Evolutionary conservation across 2,329 filamentous ascomycete species (phyloP).

Genomic region (Colletotrichum phormii): DNA sequence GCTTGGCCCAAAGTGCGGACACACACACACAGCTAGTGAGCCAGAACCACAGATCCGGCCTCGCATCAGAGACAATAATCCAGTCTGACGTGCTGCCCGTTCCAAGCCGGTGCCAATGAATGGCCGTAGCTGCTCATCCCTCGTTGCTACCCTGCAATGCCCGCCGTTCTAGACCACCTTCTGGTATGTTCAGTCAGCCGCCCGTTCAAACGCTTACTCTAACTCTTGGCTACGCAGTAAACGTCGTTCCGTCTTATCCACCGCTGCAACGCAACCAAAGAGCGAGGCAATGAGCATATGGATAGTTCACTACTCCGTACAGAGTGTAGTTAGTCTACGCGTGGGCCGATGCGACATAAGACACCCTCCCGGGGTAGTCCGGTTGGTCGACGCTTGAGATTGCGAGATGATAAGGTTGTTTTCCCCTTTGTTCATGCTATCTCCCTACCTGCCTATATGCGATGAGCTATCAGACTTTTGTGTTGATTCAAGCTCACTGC

Average conservation of each 20-base stretch:
- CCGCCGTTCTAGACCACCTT: conserved; percentile 22
- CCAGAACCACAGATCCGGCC: not conserved
- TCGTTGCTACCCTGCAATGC: conserved; percentile 23
- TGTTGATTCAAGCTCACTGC: not conserved
- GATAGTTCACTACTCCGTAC: no score
- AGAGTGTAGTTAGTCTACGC: not conserved
- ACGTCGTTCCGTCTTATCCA: not conserved
- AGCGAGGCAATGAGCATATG: no score
- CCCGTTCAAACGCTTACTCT: not conserved
- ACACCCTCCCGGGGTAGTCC: not conserved
- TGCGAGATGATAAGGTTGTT: not conserved
- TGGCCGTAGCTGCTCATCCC: conserved; percentile 7
- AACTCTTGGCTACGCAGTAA: no score
- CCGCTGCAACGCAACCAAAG: no score
- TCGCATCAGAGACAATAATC: conserved; percentile 19
- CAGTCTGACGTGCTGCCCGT: conserved; percentile 17
- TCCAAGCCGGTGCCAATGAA: conserved; percentile 19
- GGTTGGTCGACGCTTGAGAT: not conserved
- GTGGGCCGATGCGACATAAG: not conserved
- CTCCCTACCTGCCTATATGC: not conserved
- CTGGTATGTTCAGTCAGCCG: conserved; percentile 14
- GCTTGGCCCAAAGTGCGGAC: no score
- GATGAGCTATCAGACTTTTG: not conserved
- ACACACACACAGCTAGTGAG: not conserved
- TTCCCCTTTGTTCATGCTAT: not conserved